phyloP scores from a whole-genome alignment of 2,329 filamentous ascomycete genomes.

The Diaporthe helianthi region DNA sequence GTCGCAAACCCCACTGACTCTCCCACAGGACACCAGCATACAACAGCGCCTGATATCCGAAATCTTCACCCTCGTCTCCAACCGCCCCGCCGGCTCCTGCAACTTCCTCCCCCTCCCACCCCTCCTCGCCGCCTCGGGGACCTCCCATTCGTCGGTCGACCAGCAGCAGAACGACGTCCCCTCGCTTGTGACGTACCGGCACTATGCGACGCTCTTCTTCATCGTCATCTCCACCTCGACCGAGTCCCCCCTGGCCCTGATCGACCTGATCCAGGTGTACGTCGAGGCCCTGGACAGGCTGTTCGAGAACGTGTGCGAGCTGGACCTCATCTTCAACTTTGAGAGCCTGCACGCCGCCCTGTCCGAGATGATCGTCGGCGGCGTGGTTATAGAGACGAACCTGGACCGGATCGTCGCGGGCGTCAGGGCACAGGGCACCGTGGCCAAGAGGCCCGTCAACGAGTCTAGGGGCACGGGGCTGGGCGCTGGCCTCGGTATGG shows the following conservation, averaged over 20 bases:
- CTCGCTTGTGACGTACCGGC: slow-evolving; percentile 94
- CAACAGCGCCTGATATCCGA: slow-evolving; percentile 96
- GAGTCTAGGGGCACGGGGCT: slow-evolving; percentile 61
- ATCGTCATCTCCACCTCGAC: slow-evolving; percentile 97
- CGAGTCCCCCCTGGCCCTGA: slow-evolving; percentile 91
- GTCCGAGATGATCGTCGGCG: slow-evolving; percentile 93
- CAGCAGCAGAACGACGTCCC: slow-evolving; percentile 82
- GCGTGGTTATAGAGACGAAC: slow-evolving; percentile 92
- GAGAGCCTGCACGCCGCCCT: slow-evolving; percentile 93
- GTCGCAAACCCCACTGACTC: slow-evolving; percentile 3
- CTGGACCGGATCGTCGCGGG: slow-evolving; percentile 87
- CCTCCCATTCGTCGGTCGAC: slow-evolving; percentile 69
- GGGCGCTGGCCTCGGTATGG: slow-evolving; percentile 61
- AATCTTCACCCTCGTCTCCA: slow-evolving; percentile 94
- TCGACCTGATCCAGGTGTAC: slow-evolving; percentile 97
- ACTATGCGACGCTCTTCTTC: slow-evolving; percentile 98
- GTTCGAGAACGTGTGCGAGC: slow-evolving; percentile 98
- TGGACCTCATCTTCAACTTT: slow-evolving; percentile 99
- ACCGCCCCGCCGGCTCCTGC: slow-evolving; percentile 89
- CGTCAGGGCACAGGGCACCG: slow-evolving; percentile 77
- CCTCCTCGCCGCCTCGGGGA: slow-evolving; percentile 67
- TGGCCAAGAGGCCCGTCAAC: slow-evolving; percentile 81
- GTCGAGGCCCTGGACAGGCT: slow-evolving; percentile 93
- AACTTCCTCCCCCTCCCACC: slow-evolving; percentile 90
- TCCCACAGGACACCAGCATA: slow-evolving; percentile 85